A percentile compares a stretch with the other conserved stretches of the same genome.
Conservation (phyloP, 2,329 filamentous ascomycete genomes). For the Ophiostoma sp. region DNA sequence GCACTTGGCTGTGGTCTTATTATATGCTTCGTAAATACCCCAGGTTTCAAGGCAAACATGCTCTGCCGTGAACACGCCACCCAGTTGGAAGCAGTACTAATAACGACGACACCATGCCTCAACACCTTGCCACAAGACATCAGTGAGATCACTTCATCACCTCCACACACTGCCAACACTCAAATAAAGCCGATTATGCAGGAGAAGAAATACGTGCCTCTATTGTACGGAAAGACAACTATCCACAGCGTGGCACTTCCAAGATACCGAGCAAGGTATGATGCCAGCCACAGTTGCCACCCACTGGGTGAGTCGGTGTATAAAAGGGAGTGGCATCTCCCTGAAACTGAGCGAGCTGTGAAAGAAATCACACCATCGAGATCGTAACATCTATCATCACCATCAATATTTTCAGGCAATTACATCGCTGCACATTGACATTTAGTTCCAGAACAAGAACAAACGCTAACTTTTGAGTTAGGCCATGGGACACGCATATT, state of each 20-base stretch:
- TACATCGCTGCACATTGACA: too few species aligned
- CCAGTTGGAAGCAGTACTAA: neutral
- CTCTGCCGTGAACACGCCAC: neutral
- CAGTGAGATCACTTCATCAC: too few species aligned
- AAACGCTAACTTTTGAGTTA: too few species aligned
- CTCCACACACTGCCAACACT: neutral
- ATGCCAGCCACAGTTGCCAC: constrained; percentile 1
- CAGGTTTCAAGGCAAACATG: neutral
- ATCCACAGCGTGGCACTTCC: neutral
- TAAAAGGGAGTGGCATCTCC: neutral
- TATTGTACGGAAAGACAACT: neutral
- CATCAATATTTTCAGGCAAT: too few species aligned
- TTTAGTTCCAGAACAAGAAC: too few species aligned
- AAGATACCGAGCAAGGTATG: neutral
- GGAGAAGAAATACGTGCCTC: neutral
- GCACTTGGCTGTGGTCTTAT: too few species aligned
- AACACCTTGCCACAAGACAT: too few species aligned
- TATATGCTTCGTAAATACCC: neutral
- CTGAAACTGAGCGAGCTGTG: neutral
- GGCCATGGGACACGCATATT: too few species aligned
- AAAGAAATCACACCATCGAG: neutral
- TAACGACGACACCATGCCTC: neutral
- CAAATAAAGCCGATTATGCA: neutral
- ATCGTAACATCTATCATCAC: too few species aligned
- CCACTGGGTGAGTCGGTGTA: neutral